Evolutionary conservation across 768 basidiomycete genomes (phyloP), one percentile per base, ranked within the genome.

Genomic region (Artomyces pyxidatus): DNA sequence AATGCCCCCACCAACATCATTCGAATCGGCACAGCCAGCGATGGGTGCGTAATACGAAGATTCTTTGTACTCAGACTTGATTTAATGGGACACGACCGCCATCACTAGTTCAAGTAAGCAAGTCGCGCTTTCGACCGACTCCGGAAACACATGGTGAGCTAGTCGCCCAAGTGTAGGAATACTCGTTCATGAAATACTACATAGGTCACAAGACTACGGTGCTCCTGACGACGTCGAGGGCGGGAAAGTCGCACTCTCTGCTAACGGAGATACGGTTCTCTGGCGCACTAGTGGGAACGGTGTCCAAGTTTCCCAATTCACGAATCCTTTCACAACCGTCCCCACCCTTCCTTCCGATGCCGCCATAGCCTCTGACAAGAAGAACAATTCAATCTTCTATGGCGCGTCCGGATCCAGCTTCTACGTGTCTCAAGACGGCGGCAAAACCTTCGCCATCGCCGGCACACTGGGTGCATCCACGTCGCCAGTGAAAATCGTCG

Each of bases 281-380:
- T 83, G 81, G 81, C 62, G 71, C 42, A 77, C 76, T 11, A 61
- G 60, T 12, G 55, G 63, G 32, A 71, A 73, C 40, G 76, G 78
- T 29, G 71, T 80, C 21, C 61, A 71, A 50, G 74, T 80, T 3
- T 81, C 80, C 9, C 72, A 74, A 42, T 72, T 70, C 53, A 71
- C 70, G 5, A 67, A 65, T 37, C 44, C 75, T 1, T 83, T 83
- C 61, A 62, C 66, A 3, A 56, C 68, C 3, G 80, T 83, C 25
- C 56, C 74, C 0, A 64, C 72, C 12, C 70, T 84, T 3, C 81
- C 82, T 0, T 68, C 74, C 3, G 62, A 59, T 32, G 73, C 80
- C 1, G 70, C 66, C 11, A 82, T 85, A 53, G 80, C 80, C 8
- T 76, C 81, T 2, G 82, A 85, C 64, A 83, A 82, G 63, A 68